Evolutionary conservation across 2,329 filamentous ascomycete genomes (phyloP), one percentile per base, ranked within the genome.

Genomic region (Xylaria hypoxylon): DNA sequence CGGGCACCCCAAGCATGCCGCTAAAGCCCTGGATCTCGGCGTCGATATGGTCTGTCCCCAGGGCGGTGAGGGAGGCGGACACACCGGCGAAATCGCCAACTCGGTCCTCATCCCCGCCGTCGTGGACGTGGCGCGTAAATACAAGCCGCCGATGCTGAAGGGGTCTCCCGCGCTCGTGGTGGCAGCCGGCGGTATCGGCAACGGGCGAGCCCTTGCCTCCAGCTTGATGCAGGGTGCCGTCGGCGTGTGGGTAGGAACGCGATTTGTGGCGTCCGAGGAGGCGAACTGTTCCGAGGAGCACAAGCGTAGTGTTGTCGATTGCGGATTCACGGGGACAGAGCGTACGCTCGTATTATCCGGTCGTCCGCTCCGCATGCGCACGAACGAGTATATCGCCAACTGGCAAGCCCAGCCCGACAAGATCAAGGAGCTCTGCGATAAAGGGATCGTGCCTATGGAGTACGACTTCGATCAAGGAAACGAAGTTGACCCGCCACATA

Each of bases 21-120:
- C 90, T 77, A 97, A 97, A 82, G 94, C 94, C 2, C 83, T 98
- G 3, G 88, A 93, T 56, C 87, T 90, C 0, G 95, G 95, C 48
- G 93, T 97, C 10, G 95, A 98, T 80, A 90, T 97, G 70, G 87
- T 98, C 5, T 97, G 94, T 77, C 90, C 94, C 2, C 95, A 98
- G 82, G 95, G 95, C 52, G 93, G 93, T 58, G 95, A 98, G 79
- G 95, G 94, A 1, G 95, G 95, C 19, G 95, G 94, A 0, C 95
- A 98, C 80, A 97, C 95, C 1, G 94, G 94, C 33, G 91, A 96
- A 67, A 89, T 97, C 50, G 90, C 93, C 1, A 94, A 89, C 74
- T 92, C 89, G n/a, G 90, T 98, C 62, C 85, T 98, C 40, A 90
- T 97, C 60, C 95, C 95, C 0, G 88, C 92, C 1, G 91, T 97